Conservation (phyloP, 768 basidiomycete species). For the Phylloporus sp. region DNA sequence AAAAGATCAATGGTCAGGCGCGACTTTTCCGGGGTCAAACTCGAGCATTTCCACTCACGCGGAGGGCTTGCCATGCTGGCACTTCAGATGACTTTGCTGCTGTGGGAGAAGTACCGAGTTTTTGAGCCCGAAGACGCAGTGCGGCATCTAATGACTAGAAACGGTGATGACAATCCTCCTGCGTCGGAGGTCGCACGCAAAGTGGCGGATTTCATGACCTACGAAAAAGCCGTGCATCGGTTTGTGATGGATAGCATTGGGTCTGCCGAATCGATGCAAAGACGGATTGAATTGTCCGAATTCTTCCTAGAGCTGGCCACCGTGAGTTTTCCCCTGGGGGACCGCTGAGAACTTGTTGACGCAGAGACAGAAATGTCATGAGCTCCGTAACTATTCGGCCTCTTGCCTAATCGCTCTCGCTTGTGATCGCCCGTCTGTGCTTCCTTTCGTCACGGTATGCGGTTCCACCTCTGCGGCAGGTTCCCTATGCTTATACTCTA, state of each 20-base stretch:
- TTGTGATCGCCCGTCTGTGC: conserved; percentile 38
- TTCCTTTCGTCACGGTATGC: conserved; percentile 27
- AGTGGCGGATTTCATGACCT: conserved; percentile 31
- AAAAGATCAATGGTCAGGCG: conserved; percentile 28
- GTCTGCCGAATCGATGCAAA: conserved; percentile 17
- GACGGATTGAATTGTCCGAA: conserved; percentile 28
- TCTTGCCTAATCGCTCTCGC: conserved; percentile 41
- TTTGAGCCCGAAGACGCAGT: conserved; percentile 45
- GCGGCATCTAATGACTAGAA: conserved; percentile 34
- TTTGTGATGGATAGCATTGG: conserved; percentile 41
- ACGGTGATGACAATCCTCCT: conserved; percentile 24
- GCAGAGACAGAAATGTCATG: conserved; percentile 38
- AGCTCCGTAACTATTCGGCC: conserved; percentile 43
- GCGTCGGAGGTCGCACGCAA: conserved; percentile 29
- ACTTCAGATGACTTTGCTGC: conserved; percentile 40
- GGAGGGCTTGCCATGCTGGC: conserved; percentile 42
- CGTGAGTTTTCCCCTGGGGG: conserved; percentile 25
- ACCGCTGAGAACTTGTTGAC: conserved; percentile 1
- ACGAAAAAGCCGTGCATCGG: conserved; percentile 35
- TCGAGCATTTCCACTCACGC: conserved; percentile 34
- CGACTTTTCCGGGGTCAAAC: conserved; percentile 26
- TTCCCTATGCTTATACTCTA: not conserved
- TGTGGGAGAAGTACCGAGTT: conserved; percentile 35
- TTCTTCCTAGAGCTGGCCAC: conserved; percentile 46
- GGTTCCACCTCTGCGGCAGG: not conserved